Conservation (phyloP, 164 flowering plant species). For the Malania oleifera region DNA sequence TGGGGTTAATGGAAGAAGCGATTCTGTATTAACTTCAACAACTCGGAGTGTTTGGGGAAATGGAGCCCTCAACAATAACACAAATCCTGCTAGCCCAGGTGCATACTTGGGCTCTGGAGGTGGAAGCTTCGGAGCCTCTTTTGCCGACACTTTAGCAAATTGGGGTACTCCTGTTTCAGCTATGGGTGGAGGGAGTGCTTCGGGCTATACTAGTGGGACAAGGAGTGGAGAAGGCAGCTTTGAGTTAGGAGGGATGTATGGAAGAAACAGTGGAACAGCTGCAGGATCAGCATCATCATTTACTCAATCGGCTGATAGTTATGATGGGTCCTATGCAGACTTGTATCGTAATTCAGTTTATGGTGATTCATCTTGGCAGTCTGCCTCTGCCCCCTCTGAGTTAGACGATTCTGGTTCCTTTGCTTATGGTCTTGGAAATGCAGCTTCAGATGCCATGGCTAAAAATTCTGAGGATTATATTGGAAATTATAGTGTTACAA, state of each 20-base stretch:
- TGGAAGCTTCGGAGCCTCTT: slow-evolving; percentile 27
- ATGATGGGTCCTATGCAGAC: slow-evolving; percentile 35
- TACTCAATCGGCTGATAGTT: slow-evolving; percentile 27
- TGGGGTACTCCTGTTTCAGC: slow-evolving; percentile 33
- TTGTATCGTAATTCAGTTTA: slow-evolving; percentile 30
- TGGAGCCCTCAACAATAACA: slow-evolving; percentile 21
- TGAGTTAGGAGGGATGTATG: slow-evolving; percentile 30
- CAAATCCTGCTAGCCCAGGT: slow-evolving; percentile 21
- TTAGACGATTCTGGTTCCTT: slow-evolving; percentile 31
- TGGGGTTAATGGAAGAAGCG: slow-evolving; percentile 23
- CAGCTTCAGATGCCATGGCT: slow-evolving; percentile 41
- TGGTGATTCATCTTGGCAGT: slow-evolving; percentile 36
- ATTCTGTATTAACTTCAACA: slow-evolving; percentile 24
- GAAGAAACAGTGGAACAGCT: slow-evolving; percentile 25
- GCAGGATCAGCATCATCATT: slow-evolving; percentile 22
- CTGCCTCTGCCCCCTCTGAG: slow-evolving; percentile 27
- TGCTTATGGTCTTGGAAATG: slow-evolving; percentile 47
- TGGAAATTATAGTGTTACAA: slow-evolving; percentile 50
- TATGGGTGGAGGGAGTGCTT: slow-evolving; percentile 28
- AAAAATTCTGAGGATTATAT: slow-evolving; percentile 44
- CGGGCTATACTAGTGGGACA: slow-evolving; percentile 18
- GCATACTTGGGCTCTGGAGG: slow-evolving; percentile 30
- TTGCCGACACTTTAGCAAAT: slow-evolving; percentile 29
- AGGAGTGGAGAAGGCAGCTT: slow-evolving; percentile 21
- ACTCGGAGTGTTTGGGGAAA: slow-evolving; percentile 38